Percentiles rank a stretch among this genome's conserved stretches.
phyloP scores from a whole-genome alignment of 306 rosid species.

The Cyamopsis tetragonoloba region DNA sequence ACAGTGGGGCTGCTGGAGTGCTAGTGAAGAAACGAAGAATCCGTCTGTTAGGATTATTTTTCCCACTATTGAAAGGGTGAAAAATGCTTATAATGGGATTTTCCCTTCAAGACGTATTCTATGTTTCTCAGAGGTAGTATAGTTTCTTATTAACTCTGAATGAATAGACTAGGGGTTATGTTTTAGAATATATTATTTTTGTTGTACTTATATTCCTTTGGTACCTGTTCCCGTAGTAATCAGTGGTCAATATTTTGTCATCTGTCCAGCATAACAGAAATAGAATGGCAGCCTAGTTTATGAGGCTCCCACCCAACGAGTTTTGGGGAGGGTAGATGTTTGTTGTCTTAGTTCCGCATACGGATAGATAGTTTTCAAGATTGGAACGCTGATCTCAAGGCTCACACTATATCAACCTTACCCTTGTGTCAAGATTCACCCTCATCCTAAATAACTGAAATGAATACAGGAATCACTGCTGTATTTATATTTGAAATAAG shows the following conservation, averaged over 20 bases:
- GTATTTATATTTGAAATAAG: conserved; percentile 5
- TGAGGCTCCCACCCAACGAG: too few relatives aligned
- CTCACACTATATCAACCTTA: too few relatives aligned
- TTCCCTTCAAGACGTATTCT: conserved; percentile 67
- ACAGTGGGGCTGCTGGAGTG: conserved; percentile 88
- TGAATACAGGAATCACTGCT: not conserved
- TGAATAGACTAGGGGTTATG: not conserved
- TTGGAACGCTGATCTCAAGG: too few relatives aligned
- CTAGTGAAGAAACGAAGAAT: conserved; percentile 54
- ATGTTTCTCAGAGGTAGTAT: conserved; percentile 75
- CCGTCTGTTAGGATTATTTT: conserved; percentile 69
- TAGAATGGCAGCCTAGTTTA: too few relatives aligned
- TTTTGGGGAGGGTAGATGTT: too few relatives aligned
- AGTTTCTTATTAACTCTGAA: conserved; percentile 15
- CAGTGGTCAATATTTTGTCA: not conserved
- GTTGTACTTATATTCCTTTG: not conserved
- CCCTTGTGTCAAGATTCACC: too few relatives aligned
- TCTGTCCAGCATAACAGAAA: not conserved
- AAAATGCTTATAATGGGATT: conserved; percentile 45
- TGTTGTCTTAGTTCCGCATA: too few relatives aligned
- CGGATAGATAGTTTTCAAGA: too few relatives aligned
- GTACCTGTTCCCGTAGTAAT: not conserved
- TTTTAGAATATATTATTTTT: not conserved
- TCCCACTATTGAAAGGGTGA: conserved; percentile 76
- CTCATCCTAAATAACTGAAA: too few relatives aligned